Conservation (phyloP, 352 stramenopile genomes). For the Thalassiosira delicatula region DNA sequence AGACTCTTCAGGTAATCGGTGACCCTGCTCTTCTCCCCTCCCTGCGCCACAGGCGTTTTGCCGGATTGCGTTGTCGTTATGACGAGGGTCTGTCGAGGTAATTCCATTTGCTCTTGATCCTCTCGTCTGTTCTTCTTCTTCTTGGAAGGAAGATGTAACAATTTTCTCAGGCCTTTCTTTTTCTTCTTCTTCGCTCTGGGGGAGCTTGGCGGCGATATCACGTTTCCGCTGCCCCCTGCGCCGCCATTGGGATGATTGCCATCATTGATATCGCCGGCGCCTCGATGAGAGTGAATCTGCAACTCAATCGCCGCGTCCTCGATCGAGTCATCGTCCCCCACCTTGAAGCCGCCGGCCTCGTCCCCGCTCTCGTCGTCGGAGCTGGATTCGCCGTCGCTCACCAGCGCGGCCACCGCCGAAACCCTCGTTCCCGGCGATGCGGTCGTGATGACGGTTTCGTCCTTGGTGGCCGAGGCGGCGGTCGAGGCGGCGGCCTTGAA, state of each 20-base stretch:
- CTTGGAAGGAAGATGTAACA: conserved; percentile 7
- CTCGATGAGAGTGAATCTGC: conserved; percentile 25
- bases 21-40: neutral
- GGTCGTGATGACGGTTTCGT: conserved; percentile 26
- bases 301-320: conserved; percentile 63
- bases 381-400: neutral
- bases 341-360: neutral
- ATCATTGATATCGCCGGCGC: neutral
- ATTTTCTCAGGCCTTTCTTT: conserved; percentile 32
- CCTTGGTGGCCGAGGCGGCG: conserved; percentile 7
- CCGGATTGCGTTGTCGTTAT: conserved; percentile 37
- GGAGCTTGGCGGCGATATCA: neutral
- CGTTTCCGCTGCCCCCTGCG: no score
- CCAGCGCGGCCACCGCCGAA: no score
- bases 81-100: conserved; percentile 39
- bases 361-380: neutral
- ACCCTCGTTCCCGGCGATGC: neutral
- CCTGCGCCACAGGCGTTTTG: neutral
- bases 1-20: conserved; percentile 17
- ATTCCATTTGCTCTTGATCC: neutral
- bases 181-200: conserved; percentile 32
- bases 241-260: neutral
- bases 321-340: neutral
- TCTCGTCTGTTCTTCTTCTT: conserved; percentile 2
- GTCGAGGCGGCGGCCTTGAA: conserved; percentile 8